Conservation (phyloP, 2,329 filamentous ascomycete species). For the Phaeosphaeriaceae sp. region DNA sequence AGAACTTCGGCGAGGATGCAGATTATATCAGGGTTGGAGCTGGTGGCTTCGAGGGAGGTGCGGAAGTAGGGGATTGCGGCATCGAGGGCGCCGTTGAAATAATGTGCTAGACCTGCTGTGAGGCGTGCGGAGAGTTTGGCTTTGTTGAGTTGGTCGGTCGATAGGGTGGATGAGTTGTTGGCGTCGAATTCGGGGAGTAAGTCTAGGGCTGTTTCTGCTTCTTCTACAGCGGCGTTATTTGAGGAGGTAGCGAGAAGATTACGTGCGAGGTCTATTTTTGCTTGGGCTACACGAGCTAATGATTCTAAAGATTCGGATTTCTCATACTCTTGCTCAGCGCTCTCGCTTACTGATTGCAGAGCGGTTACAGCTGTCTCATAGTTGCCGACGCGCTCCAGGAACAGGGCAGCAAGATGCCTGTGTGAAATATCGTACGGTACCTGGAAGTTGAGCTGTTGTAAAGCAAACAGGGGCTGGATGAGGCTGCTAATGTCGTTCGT, state of each 20-base stretch:
- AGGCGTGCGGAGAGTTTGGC: slow-evolving; percentile 84
- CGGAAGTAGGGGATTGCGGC: slow-evolving; percentile 81
- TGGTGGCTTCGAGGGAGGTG: slow-evolving; percentile 76
- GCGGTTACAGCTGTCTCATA: slow-evolving; percentile 66
- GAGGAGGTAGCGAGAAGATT: slow-evolving; percentile 73
- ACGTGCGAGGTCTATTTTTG: slow-evolving; percentile 86
- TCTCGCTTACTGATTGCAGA: slow-evolving; percentile 70
- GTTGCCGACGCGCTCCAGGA: slow-evolving; percentile 81
- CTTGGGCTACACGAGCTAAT: slow-evolving; percentile 78
- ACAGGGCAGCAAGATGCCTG: slow-evolving; percentile 78
- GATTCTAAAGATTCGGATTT: slow-evolving; percentile 76
- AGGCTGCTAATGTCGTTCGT: slow-evolving; percentile 65
- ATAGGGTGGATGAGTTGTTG: slow-evolving; percentile 59
- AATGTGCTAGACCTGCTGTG: slow-evolving; percentile 82
- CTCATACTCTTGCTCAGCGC: slow-evolving; percentile 83
- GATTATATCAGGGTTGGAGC: slow-evolving; percentile 78
- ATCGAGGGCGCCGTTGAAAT: slow-evolving; percentile 70
- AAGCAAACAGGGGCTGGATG: slow-evolving; percentile 85
- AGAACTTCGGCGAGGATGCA: slow-evolving; percentile 89
- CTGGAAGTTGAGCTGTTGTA: slow-evolving; percentile 79
- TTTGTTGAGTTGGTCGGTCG: slow-evolving; percentile 68
- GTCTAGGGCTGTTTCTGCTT: slow-evolving; percentile 79
- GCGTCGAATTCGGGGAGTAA: slow-evolving; percentile 73
- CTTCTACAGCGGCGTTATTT: slow-evolving; percentile 74
- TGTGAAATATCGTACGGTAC: slow-evolving; percentile 73